phyloP scores from a whole-genome alignment of 805 yeast genomes.

The Cyberlindnera maritima region DNA sequence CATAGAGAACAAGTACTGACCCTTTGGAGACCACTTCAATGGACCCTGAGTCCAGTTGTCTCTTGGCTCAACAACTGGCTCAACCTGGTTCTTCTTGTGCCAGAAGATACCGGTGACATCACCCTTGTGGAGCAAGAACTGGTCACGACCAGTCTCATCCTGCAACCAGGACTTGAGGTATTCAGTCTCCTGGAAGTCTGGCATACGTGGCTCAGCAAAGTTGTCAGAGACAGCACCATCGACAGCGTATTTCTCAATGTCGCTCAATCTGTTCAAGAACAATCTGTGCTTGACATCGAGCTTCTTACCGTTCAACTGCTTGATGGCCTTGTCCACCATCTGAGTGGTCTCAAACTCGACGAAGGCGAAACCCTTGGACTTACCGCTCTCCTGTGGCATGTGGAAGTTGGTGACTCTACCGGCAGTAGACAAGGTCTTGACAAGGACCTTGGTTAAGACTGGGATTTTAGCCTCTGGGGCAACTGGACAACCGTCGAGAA shows the following conservation, averaged over 20 bases:
- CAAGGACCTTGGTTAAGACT: conserved; percentile 78
- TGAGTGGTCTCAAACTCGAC: conserved; percentile 71
- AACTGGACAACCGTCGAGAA: conserved; percentile 93
- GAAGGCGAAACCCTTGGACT: conserved; percentile 82
- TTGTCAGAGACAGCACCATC: conserved; percentile 59
- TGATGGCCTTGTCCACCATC: conserved; percentile 76
- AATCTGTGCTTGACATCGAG: conserved; percentile 92
- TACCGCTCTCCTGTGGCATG: conserved; percentile 79
- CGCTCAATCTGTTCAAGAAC: conserved; percentile 76
- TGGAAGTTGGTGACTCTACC: conserved; percentile 77
- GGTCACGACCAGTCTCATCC: conserved; percentile 88
- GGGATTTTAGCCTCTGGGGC: conserved; percentile 90
- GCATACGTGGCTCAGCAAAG: conserved; percentile 68
- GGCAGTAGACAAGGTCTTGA: conserved; percentile 71
- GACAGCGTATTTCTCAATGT: conserved; percentile 74
- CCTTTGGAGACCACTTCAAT: conserved; percentile 90
- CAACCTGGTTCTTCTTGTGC: conserved; percentile 75
- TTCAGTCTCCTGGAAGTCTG: conserved; percentile 72
- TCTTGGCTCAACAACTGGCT: conserved; percentile 75
- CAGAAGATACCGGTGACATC: conserved; percentile 84
- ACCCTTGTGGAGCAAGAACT: conserved; percentile 73
- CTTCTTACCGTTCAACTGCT: conserved; percentile 80
- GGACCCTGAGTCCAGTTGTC: conserved; percentile 84
- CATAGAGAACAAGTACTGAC: conserved; percentile 80
- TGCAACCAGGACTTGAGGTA: conserved; percentile 89